Percentiles rank a stretch among this genome's conserved stretches.
Conservation (phyloP, 257 asterid genomes). For the Jacaranda mimosifolia region DNA sequence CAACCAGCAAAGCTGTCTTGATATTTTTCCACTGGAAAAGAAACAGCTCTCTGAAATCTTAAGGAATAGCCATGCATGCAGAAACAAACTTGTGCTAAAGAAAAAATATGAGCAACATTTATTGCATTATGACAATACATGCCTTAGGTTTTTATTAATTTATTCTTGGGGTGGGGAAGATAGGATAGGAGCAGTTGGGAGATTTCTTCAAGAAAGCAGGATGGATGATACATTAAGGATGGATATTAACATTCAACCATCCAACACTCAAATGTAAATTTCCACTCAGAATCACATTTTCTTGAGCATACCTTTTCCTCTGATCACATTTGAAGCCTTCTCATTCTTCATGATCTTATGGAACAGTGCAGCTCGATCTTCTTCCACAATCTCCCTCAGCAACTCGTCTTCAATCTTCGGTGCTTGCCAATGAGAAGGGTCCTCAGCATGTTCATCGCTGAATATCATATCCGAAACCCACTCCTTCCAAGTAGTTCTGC, state of each 20-base stretch:
- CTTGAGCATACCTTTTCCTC: slow-evolving; percentile 69
- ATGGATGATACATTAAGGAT: background rate
- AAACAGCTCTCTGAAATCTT: too few species aligned
- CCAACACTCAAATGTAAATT: background rate
- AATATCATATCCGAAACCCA: slow-evolving; percentile 99
- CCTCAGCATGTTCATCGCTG: slow-evolving; percentile 89
- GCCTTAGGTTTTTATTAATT: background rate
- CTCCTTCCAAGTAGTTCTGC: slow-evolving; percentile 96
- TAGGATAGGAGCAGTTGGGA: too few species aligned
- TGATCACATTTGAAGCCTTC: slow-evolving; percentile 87
- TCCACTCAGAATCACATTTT: slow-evolving; percentile 28
- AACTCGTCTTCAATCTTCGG: slow-evolving; percentile 90
- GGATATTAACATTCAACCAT: background rate
- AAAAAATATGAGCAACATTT: too few species aligned
- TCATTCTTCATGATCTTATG: slow-evolving; percentile 93
- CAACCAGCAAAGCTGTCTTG: too few species aligned
- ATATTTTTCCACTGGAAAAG: too few species aligned
- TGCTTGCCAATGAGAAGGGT: slow-evolving; percentile 98
- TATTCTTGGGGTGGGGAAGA: background rate
- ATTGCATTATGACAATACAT: too few species aligned
- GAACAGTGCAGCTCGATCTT: slow-evolving; percentile 87
- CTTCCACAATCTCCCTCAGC: slow-evolving; percentile 93
- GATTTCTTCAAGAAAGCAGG: slow-evolving; percentile 10
- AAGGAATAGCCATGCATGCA: too few species aligned
- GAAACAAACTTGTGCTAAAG: too few species aligned